A percentile compares a stretch with the other conserved stretches of the same genome.
phyloP scores from a whole-genome alignment of 1,284 basidiomycete genomes.

The Pseudozyma sp. region DNA sequence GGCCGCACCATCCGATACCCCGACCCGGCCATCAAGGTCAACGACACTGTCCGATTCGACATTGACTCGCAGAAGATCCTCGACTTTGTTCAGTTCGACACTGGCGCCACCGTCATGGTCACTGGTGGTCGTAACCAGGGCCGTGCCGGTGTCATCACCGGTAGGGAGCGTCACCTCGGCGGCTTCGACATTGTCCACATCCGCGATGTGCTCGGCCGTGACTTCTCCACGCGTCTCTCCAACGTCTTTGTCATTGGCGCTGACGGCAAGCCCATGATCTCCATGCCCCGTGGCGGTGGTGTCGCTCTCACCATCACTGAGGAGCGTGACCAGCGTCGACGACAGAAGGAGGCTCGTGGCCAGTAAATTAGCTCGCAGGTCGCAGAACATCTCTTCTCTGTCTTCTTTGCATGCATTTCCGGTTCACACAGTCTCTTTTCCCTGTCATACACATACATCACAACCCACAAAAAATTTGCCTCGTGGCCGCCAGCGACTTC shows the following conservation, averaged over 20 bases:
- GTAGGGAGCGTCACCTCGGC: slow-evolving; percentile 96
- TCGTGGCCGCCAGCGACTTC: slow-evolving; percentile 1
- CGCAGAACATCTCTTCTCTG: not conserved
- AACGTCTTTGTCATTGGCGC: slow-evolving; percentile 99
- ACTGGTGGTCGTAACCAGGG: slow-evolving; percentile 99
- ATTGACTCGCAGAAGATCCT: slow-evolving; percentile 93
- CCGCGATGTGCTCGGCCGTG: slow-evolving; percentile 92
- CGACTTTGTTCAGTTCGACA: slow-evolving; percentile 95
- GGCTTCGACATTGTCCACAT: slow-evolving; percentile 91
- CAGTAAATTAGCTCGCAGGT: slow-evolving; percentile 30
- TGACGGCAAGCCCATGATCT: slow-evolving; percentile 95
- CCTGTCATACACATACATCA: slow-evolving; percentile 10
- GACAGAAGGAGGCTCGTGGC: slow-evolving; percentile 61
- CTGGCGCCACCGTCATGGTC: slow-evolving; percentile 96
- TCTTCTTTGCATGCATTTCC: slow-evolving; percentile 10
- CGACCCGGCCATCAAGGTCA: slow-evolving; percentile 93
- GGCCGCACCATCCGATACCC: slow-evolving; percentile 99
- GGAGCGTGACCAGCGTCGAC: slow-evolving; percentile 69
- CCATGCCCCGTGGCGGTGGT: slow-evolving; percentile 97
- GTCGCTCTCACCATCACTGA: slow-evolving; percentile 79
- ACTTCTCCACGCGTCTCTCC: slow-evolving; percentile 78
- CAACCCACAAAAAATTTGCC: slow-evolving; percentile 16
- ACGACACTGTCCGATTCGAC: slow-evolving; percentile 98
- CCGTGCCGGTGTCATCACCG: slow-evolving; percentile 92
- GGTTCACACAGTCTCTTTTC: slow-evolving; percentile 9